A percentile compares a stretch with the other conserved stretches of the same genome.
Conservation (phyloP, 148 eudicot genomes). For the Oxyria digyna region DNA sequence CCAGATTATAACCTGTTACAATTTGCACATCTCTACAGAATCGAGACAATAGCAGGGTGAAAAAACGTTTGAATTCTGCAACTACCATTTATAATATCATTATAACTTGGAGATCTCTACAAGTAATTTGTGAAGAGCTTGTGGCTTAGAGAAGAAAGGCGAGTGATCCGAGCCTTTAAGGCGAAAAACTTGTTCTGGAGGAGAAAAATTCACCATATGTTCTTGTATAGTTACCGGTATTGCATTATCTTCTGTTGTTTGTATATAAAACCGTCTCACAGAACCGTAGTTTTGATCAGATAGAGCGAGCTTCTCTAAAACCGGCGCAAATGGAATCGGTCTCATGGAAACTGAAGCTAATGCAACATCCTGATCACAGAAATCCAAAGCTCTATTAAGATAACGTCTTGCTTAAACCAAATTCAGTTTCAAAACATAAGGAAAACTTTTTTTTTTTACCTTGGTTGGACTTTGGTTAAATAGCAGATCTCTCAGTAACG, state of each 20-base stretch:
- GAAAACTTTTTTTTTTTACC: conserved; percentile 31
- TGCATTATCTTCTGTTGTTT: conserved; percentile 70
- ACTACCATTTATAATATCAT: not conserved
- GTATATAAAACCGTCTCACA: conserved; percentile 67
- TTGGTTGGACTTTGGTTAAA: conserved; percentile 91
- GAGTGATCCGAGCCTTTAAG: conserved; percentile 90
- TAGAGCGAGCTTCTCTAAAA: conserved; percentile 66
- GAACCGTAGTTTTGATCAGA: conserved; percentile 49
- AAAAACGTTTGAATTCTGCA: not conserved
- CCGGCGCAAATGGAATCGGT: conserved; percentile 76
- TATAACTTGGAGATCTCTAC: conserved; percentile 48
- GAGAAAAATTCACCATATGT: conserved; percentile 40
- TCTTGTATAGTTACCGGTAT: conserved; percentile 50
- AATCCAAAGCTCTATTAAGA: not conserved
- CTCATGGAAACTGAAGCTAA: conserved; percentile 89
- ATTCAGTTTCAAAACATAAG: no score
- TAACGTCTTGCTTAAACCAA: no score
- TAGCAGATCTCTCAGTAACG: conserved; percentile 59
- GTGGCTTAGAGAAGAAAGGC: conserved; percentile 95
- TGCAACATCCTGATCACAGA: conserved; percentile 55
- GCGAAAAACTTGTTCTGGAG: conserved; percentile 64
- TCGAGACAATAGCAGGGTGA: not conserved
- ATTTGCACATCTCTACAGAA: not conserved
- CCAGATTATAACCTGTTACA: no score
- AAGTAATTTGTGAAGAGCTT: conserved; percentile 62